Evolutionary conservation across 1,139 yeast species (phyloP).

Genomic region (Spathaspora jeffriesii): DNA sequence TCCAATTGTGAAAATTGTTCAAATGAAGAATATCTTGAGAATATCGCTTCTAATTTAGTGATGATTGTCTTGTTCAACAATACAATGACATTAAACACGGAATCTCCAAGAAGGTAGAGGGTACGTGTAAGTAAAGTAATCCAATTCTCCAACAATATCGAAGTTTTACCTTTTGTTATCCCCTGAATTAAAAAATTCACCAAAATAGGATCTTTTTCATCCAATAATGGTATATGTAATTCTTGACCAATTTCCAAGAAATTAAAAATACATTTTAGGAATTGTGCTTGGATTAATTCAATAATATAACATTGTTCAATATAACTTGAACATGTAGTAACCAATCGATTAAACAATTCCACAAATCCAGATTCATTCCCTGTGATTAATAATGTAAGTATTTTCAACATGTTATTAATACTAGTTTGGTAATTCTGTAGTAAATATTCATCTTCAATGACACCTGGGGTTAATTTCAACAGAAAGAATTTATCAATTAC

Average conservation of each 20-base stretch:
- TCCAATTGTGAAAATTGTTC: slow-evolving; percentile 20
- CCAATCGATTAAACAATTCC: slow-evolving; percentile 30
- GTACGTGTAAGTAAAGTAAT: slow-evolving; percentile 42
- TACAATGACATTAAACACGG: slow-evolving; percentile 51
- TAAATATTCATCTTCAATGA: slow-evolving; percentile 17
- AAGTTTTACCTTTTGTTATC: slow-evolving; percentile 30
- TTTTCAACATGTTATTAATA: slow-evolving; percentile 32
- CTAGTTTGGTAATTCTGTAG: slow-evolving; percentile 28
- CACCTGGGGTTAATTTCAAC: slow-evolving; percentile 27
- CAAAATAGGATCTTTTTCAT: slow-evolving; percentile 33
- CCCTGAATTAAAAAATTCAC: slow-evolving; percentile 41
- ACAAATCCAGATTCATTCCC: slow-evolving; percentile 59
- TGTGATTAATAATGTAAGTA: slow-evolving; percentile 47
- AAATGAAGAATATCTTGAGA: slow-evolving; percentile 19
- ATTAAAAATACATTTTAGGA: slow-evolving; percentile 29
- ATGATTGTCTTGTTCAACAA: slow-evolving; percentile 53
- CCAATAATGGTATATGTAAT: slow-evolving; percentile 27
- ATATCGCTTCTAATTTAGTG: slow-evolving; percentile 39
- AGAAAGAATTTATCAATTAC: slow-evolving; percentile 46
- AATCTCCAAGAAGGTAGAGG: slow-evolving; percentile 48
- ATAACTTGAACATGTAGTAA: slow-evolving; percentile 24
- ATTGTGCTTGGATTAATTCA: slow-evolving; percentile 30
- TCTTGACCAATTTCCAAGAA: slow-evolving; percentile 34
- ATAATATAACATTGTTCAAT: slow-evolving; percentile 21
- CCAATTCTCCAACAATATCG: slow-evolving; percentile 50